Percentiles rank a stretch among this genome's conserved stretches.
Evolutionary conservation across 371 early-diverging fungal genomes (phyloP).

Genomic region (Batrachochytrium dendrobatidis): DNA sequence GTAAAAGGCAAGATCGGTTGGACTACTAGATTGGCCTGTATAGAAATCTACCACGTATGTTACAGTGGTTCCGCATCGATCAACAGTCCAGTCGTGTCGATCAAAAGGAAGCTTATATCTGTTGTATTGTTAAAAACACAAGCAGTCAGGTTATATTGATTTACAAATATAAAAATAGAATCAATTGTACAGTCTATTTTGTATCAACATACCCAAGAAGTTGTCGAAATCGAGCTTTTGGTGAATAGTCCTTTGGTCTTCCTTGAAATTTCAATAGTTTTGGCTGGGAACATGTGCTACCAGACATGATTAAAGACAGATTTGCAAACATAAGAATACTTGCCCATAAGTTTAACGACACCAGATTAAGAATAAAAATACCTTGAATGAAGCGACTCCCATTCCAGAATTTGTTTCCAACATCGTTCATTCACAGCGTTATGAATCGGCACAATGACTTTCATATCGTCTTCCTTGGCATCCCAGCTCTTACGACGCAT

Average conservation of each 20-base stretch:
- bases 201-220: slow-evolving; percentile 22
- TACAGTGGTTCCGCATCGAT: slow-evolving; percentile 85
- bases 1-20: slow-evolving; percentile 55
- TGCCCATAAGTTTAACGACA: too few relatives aligned
- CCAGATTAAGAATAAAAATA: too few relatives aligned
- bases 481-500: slow-evolving; percentile 85
- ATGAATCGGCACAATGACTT: slow-evolving; percentile 74
- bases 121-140: not conserved
- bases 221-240: slow-evolving; percentile 31
- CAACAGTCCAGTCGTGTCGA: slow-evolving; percentile 94
- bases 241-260: slow-evolving; percentile 30
- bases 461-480: slow-evolving; percentile 64
- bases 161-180: not conserved
- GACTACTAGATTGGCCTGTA: slow-evolving; percentile 30
- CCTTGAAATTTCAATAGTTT: slow-evolving; percentile 41
- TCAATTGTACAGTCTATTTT: not conserved
- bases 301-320: too few relatives aligned
- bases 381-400: slow-evolving; percentile 62
- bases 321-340: too few relatives aligned
- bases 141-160: not conserved
- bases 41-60: slow-evolving; percentile 95
- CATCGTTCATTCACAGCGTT: slow-evolving; percentile 86
- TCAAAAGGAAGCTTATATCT: slow-evolving; percentile 72
- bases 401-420: slow-evolving; percentile 83
- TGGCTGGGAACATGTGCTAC: slow-evolving; percentile 21